Evolutionary conservation across 208 protist genomes (phyloP).

Genomic region (Leishmania martiniquensis): DNA sequence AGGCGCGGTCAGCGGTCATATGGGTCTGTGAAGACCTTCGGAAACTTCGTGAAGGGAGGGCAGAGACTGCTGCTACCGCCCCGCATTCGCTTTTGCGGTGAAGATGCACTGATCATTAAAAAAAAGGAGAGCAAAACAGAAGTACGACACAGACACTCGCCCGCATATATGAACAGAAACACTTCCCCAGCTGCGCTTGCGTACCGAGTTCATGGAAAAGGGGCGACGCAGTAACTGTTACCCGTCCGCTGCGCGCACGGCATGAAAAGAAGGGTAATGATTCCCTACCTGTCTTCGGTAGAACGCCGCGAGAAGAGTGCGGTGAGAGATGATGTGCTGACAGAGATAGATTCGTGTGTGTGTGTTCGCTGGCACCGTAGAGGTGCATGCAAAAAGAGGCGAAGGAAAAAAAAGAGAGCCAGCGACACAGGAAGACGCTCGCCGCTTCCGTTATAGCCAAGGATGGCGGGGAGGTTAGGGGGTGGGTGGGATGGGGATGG

Average conservation of each 20-base stretch:
- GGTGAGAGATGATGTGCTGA: neutral
- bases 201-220: neutral
- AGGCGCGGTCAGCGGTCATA: neutral
- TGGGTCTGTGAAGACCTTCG: neutral
- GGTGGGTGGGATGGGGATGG: neutral
- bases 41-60: neutral
- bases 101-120: neutral
- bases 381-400: neutral
- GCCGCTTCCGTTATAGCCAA: neutral
- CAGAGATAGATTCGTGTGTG: neutral
- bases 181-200: neutral
- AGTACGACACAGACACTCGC: neutral
- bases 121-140: neutral
- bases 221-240: constrained; percentile 28
- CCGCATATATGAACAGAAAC: neutral
- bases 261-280: neutral
- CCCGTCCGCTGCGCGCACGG: constrained; percentile 17
- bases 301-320: neutral
- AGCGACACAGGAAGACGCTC: neutral
- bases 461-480: neutral
- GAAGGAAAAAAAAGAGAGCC: neutral
- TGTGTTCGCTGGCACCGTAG: neutral
- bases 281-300: neutral
- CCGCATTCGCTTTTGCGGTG: neutral
- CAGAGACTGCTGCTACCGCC: neutral